Percentiles rank a stretch among this genome's conserved stretches.
phyloP scores from a whole-genome alignment of 2,329 filamentous ascomycete species.

The Aspergillus sp. region DNA sequence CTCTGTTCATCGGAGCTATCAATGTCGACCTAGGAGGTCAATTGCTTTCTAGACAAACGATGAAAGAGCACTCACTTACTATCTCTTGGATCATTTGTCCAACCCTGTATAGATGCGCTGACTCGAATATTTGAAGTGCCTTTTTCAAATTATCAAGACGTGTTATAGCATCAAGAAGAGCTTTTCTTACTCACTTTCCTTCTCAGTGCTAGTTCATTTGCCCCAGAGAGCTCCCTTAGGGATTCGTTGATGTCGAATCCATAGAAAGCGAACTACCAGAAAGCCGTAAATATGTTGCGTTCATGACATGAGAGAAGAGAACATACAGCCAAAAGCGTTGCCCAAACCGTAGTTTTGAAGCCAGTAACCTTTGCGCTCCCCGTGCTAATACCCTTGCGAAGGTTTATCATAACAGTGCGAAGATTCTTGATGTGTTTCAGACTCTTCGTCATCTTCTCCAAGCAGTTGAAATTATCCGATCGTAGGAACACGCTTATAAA shows the following conservation, averaged over 20 bases:
- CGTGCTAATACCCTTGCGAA: constrained; percentile 69
- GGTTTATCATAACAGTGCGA: constrained; percentile 57
- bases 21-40: constrained; percentile 60
- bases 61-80: constrained; percentile 26
- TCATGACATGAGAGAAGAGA: background rate
- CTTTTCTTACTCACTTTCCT: constrained; percentile 41
- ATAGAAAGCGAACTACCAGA: constrained; percentile 59
- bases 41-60: constrained; percentile 3
- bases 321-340: constrained; percentile 53
- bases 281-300: background rate
- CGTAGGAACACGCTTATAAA: constrained; percentile 61
- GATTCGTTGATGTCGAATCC: constrained; percentile 62
- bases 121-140: constrained; percentile 56
- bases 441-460: constrained; percentile 52
- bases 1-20: constrained; percentile 64
- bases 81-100: constrained; percentile 65
- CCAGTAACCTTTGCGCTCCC: constrained; percentile 46
- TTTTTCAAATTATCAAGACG: constrained; percentile 20
- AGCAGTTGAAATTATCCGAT: constrained; percentile 56
- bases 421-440: constrained; percentile 72
- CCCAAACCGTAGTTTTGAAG: constrained; percentile 64
- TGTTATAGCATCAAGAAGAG: background rate
- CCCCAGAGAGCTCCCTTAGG: constrained; percentile 52
- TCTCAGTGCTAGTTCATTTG: constrained; percentile 47
- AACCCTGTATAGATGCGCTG: constrained; percentile 54